Evolutionary conservation across 1,139 yeast species (phyloP), one percentile per base, ranked within the genome.

Genomic region (Sugiyamaella grinbergsii): DNA sequence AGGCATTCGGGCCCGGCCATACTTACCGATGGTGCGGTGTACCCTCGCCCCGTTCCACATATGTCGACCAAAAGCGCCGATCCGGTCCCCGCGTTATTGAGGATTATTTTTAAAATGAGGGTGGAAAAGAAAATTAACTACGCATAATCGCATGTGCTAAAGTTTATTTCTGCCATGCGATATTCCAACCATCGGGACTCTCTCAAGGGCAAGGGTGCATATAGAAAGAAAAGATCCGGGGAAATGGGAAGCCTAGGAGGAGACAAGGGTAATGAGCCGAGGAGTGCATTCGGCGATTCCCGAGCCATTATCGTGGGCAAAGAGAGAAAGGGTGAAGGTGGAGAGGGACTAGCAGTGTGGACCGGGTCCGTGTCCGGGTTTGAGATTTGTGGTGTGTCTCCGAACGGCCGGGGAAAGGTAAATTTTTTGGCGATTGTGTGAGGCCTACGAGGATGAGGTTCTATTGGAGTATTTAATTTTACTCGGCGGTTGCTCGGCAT

Each of bases 301-400:
- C 50, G 50, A 42, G 33, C 26, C 32, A 41, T 47, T 47, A 42
- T 47, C 51, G 51, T 47, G 50, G 42, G 40, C 29, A n/a, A 33
- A 29, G 16, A 26, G 10, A n/a, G n/a, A n/a, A n/a, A n/a, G n/a
- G n/a, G n/a, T n/a, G n/a, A n/a, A n/a, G n/a, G n/a, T n/a, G n/a
- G n/a, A n/a, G n/a, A n/a, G n/a, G n/a, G 4, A 10, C 31, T 3
- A 4, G 6, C 4, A 26, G 45, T 23, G 23, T 15, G 37, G 45
- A 15, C 11, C 38, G 37, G 20, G 13, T n/a, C 28, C 40, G 40
- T 26, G 11, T 36, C 40, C 40, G 40, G 13, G 22, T 22, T 3
- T 23, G 39, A 23, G 39, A 20, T 23, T 23, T 23, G n/a, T n/a
- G n/a, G n/a, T n/a, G n/a, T n/a, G n/a, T n/a, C n/a, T n/a, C n/a